A percentile compares a stretch with the other conserved stretches of the same genome.
Evolutionary conservation across 352 stramenopile genomes (phyloP).

Genomic region (Plasmopara viticola): DNA sequence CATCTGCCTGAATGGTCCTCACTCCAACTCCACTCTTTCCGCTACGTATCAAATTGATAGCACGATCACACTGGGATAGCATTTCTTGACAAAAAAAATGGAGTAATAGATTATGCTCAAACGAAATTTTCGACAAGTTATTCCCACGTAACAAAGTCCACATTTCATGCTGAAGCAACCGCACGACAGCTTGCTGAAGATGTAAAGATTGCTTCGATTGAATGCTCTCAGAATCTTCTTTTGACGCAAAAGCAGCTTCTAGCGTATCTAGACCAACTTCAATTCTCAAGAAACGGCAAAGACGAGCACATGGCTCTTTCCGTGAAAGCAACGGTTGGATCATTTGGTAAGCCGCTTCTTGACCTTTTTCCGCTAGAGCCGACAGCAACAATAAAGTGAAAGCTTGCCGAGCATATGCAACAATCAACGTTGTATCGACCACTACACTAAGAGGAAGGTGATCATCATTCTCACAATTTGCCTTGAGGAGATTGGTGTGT

Average conservation of each 20-base stretch:
- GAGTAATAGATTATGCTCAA: slow-evolving; percentile 17
- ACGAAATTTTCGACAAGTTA: background rate
- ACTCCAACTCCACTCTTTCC: slow-evolving; percentile 8
- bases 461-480: slow-evolving; percentile 5
- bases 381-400: slow-evolving; percentile 25
- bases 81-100: slow-evolving; percentile 25
- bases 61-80: slow-evolving; percentile 8
- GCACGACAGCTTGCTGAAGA: slow-evolving; percentile 10
- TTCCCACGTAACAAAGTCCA: background rate
- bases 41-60: slow-evolving; percentile 1
- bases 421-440: slow-evolving; percentile 22
- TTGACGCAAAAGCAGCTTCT: slow-evolving; percentile 16
- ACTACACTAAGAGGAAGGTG: slow-evolving; percentile 25
- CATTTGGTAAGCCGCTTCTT: slow-evolving; percentile 11
- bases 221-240: background rate
- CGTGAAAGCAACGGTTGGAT: slow-evolving; percentile 16
- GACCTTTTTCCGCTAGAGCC: slow-evolving; percentile 4
- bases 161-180: slow-evolving; percentile 13
- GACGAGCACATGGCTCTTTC: slow-evolving; percentile 6
- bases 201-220: slow-evolving; percentile 8
- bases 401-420: slow-evolving; percentile 27
- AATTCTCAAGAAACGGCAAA: slow-evolving; percentile 24
- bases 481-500: background rate
- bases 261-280: slow-evolving; percentile 20
- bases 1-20: slow-evolving; percentile 4